These are phyloP conservation scores for Mycena galopus DNA, from an alignment of 768 basidiomycete genomes.

Conservation along the genomic window DNA sequence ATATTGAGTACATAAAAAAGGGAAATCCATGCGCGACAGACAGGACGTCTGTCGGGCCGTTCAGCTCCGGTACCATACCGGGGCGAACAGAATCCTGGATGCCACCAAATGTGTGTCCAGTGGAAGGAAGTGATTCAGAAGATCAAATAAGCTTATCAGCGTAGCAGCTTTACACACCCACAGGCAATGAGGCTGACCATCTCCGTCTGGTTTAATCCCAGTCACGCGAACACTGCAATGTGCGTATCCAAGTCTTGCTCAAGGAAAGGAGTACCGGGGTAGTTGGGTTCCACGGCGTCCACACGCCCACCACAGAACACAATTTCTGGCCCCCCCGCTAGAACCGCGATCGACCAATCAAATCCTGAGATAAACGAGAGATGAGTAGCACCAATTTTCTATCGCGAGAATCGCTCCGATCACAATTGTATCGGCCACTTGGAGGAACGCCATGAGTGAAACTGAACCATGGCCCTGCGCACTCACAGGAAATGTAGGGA, in stretches of 20 bases:
- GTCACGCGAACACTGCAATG: conserved; percentile 12
- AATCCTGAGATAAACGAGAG: too few relatives aligned
- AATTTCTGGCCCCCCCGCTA: conserved; percentile 3
- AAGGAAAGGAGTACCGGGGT: background rate
- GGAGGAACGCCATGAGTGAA: too few relatives aligned
- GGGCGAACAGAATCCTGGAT: conserved; percentile 7
- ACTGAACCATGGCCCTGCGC: too few relatives aligned
- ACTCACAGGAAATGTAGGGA: too few relatives aligned
- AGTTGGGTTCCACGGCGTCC: background rate
- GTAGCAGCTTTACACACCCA: background rate
- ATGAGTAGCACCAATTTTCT: conserved; percentile 2
- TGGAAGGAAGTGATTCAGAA: too few relatives aligned
- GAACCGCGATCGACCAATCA: too few relatives aligned
- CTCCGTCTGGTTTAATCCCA: conserved; percentile 21
- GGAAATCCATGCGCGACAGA: conserved; percentile 1
- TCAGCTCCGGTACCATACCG: background rate
- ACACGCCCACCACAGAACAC: conserved; percentile 4
- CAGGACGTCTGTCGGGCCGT: background rate
- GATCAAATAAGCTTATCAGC: background rate
- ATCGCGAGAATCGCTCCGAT: background rate
- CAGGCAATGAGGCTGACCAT: conserved; percentile 28
- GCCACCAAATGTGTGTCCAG: conserved; percentile 9
- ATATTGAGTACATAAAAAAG: too few relatives aligned
- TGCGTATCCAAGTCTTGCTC: conserved; percentile 9
- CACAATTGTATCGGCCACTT: too few relatives aligned